A percentile compares a stretch with the other conserved stretches of the same genome.
phyloP scores from a whole-genome alignment of 805 yeast genomes.

The Metschnikowia sp. region DNA sequence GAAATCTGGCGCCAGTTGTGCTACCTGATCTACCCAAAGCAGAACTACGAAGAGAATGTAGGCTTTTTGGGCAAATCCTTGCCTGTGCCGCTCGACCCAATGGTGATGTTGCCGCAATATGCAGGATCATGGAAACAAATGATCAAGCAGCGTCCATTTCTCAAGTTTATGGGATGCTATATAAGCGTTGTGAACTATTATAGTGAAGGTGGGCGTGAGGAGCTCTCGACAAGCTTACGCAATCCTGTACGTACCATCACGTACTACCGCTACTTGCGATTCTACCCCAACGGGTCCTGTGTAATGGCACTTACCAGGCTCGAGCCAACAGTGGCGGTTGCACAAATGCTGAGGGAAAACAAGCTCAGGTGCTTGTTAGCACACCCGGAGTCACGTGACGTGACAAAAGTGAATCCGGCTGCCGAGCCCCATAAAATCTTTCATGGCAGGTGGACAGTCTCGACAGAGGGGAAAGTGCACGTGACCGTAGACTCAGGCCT shows the following conservation, averaged over 20 bases:
- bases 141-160: slow-evolving; percentile 65
- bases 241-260: slow-evolving; percentile 82
- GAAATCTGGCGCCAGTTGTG: slow-evolving; percentile 51
- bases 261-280: slow-evolving; percentile 81
- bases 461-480: slow-evolving; percentile 47
- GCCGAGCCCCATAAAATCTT: slow-evolving; percentile 33
- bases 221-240: slow-evolving; percentile 61
- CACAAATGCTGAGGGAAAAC: slow-evolving; percentile 41
- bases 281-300: slow-evolving; percentile 74
- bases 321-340: slow-evolving; percentile 69
- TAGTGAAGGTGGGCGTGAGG: slow-evolving; percentile 75
- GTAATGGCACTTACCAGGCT: slow-evolving; percentile 64
- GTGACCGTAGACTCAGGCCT: slow-evolving; percentile 55
- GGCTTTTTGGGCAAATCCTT: slow-evolving; percentile 34
- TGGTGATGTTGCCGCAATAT: slow-evolving; percentile 28
- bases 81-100: slow-evolving; percentile 35
- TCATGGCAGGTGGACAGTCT: slow-evolving; percentile 57
- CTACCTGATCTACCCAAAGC: slow-evolving; percentile 49
- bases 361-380: slow-evolving; percentile 17
- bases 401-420: slow-evolving; percentile 9
- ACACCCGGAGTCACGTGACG: slow-evolving; percentile 16
- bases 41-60: slow-evolving; percentile 46
- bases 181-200: slow-evolving; percentile 81
- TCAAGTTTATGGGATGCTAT: slow-evolving; percentile 80
- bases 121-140: slow-evolving; percentile 43